Evolutionary conservation across 192 early-diverging fungal genomes (phyloP).

Genomic region (Rhizoclosmatium sp.): DNA sequence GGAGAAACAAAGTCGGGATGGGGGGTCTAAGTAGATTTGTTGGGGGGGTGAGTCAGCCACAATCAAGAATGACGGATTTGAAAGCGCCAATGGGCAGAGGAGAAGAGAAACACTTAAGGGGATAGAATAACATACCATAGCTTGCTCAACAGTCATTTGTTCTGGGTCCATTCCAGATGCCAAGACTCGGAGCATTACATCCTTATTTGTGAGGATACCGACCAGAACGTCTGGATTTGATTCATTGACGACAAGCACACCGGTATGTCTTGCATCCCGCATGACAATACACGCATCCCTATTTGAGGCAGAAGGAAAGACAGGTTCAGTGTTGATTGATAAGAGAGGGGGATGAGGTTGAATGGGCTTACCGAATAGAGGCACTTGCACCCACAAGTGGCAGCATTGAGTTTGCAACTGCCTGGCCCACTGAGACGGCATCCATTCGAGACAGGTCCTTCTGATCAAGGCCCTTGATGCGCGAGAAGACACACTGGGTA

Average conservation of each 20-base stretch:
- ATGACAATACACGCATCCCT: constrained; percentile 31
- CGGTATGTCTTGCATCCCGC: constrained; percentile 29
- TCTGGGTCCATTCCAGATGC: constrained; percentile 81
- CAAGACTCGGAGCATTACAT: constrained; percentile 58
- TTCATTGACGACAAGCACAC: constrained; percentile 31
- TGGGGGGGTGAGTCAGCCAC: background rate
- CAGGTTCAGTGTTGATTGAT: background rate
- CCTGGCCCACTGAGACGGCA: constrained; percentile 4
- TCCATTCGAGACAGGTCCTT: constrained; percentile 22
- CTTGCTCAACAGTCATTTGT: constrained; percentile 65
- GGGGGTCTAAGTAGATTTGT: constrained; percentile 45
- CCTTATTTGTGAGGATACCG: constrained; percentile 89
- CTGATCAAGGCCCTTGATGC: constrained; percentile 55
- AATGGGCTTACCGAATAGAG: constrained; percentile 11
- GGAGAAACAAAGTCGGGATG: constrained; percentile 61
- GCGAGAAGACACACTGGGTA: constrained; percentile 62
- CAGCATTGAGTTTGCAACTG: constrained; percentile 20
- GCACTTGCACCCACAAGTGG: constrained; percentile 22
- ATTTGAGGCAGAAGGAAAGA: background rate
- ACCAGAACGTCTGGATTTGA: constrained; percentile 65
- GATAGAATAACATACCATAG: constrained; percentile 5
- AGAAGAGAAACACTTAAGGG: background rate
- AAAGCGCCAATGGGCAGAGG: background rate
- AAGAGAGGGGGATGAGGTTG: background rate
- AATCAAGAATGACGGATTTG: background rate